A percentile compares a stretch with the other conserved stretches of the same genome.
These are phyloP conservation scores for Cladosporium sphaerospermum DNA, from an alignment of 2,329 filamentous ascomycete genomes.

Conservation along the genomic window DNA sequence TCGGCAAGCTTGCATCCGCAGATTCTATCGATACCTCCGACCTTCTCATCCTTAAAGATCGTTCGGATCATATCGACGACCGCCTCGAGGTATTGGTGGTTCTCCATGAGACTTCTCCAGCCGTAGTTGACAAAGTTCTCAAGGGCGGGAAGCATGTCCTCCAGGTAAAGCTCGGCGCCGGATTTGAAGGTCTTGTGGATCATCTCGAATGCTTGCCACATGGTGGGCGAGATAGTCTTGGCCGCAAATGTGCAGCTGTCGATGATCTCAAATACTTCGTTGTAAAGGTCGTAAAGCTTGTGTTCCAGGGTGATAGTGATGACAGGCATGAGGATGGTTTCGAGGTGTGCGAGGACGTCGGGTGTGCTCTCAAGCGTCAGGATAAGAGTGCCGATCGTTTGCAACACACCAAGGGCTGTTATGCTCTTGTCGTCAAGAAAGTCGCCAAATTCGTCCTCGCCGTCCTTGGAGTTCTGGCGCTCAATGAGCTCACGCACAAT, in stretches of 20 bases:
- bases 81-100: slow-evolving; percentile 78
- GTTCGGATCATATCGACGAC: slow-evolving; percentile 91
- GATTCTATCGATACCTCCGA: slow-evolving; percentile 88
- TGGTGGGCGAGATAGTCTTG: slow-evolving; percentile 88
- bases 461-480: slow-evolving; percentile 70
- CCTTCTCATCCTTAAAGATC: slow-evolving; percentile 88
- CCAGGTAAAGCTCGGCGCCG: slow-evolving; percentile 91
- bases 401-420: slow-evolving; percentile 87
- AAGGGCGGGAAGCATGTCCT: slow-evolving; percentile 96
- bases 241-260: slow-evolving; percentile 98
- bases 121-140: slow-evolving; percentile 98
- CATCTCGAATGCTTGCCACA: slow-evolving; percentile 98
- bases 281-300: slow-evolving; percentile 95
- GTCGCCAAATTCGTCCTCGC: slow-evolving; percentile 76
- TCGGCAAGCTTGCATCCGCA: slow-evolving; percentile 97
- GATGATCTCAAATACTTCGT: slow-evolving; percentile 98
- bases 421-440: slow-evolving; percentile 98
- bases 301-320: slow-evolving; percentile 95
- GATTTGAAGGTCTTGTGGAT: slow-evolving; percentile 97
- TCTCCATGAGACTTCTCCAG: slow-evolving; percentile 69
- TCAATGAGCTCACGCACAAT: slow-evolving; percentile 89
- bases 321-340: slow-evolving; percentile 94
- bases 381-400: slow-evolving; percentile 96
- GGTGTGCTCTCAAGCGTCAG: slow-evolving; percentile 95
- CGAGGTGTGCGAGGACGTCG: slow-evolving; percentile 87